Base-by-base conservation (phyloP, 768 basidiomycete genomes). In the Symmetrospora coprosmae region DNA sequence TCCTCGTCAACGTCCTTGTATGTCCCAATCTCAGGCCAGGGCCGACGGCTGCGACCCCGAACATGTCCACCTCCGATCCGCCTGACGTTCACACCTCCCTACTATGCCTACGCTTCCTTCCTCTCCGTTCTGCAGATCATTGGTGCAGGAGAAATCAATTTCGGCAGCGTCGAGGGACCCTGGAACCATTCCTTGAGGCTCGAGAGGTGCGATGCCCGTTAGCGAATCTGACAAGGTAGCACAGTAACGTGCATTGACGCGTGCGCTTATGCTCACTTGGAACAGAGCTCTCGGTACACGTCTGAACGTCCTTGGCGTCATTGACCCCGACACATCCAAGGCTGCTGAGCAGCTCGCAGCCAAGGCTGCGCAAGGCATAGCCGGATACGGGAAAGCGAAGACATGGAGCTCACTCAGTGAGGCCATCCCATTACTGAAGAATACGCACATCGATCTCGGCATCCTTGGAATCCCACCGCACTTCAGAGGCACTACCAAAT, bases 401-500 rank as follows among this genome's bases (percentile, higher is more conserved):
- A n/a, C n/a, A n/a, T n/a, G n/a, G n/a, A n/a, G n/a, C n/a, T n/a
- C n/a, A n/a, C n/a, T n/a, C n/a, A n/a, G n/a, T n/a, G n/a, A n/a
- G n/a, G n/a, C n/a, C n/a, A n/a, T n/a, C n/a, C n/a, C n/a, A n/a
- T n/a, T n/a, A n/a, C n/a, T n/a, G n/a, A n/a, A n/a, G n/a, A n/a
- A 81, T 96, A 61, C 78, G 82, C 71, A 84, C 1, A 19, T 62
- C 30, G 56, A 65, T 25, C 45, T 62, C 4, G 40, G 59, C 17
- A 66, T 64, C 14, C 37, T 59, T 14, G 60, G 53, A 9, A 48
- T 45, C 1, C 64, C 66, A 17, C 66, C 66, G 13, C 64, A 62
- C 50, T 65, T 64, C 56, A 25, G 64, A 14, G 66, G 64, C 0
- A 49, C 47, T 28, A 38, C 53, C n/a, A 25, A n/a, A n/a, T n/a